These are phyloP conservation scores for Tetragonia tetragonoides DNA, from an alignment of 148 eudicot species.

Conservation along the genomic window DNA sequence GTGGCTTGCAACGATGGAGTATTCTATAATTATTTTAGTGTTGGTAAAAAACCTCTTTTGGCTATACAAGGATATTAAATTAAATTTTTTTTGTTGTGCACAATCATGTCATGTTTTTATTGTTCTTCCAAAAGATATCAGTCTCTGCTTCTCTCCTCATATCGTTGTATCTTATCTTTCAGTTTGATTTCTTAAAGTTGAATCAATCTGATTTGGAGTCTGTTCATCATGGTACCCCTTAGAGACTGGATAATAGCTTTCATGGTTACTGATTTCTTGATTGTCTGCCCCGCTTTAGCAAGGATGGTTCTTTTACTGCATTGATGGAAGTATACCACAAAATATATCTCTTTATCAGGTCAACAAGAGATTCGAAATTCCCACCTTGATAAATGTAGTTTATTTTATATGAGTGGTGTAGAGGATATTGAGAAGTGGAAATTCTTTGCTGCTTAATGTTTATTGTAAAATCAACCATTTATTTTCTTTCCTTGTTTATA, in stretches of 20 bases:
- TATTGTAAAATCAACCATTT: neutral
- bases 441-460: neutral
- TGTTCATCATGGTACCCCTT: neutral
- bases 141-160: neutral
- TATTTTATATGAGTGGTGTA: neutral
- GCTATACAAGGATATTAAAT: neutral
- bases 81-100: neutral
- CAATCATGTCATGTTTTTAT: neutral
- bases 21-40: constrained; percentile 90
- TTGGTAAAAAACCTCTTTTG: constrained; percentile 47
- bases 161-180: neutral
- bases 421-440: neutral
- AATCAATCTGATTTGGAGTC: neutral
- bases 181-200: neutral
- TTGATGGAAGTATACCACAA: neutral
- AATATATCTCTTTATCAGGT: neutral
- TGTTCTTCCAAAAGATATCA: neutral
- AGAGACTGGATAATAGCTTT: neutral
- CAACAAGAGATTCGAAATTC: neutral
- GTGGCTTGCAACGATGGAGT: constrained; percentile 79
- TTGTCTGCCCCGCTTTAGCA: neutral
- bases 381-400: neutral
- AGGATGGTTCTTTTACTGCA: neutral
- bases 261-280: neutral
- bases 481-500: neutral